Conservation (phyloP, 2,329 filamentous ascomycete species). For the Scolecobasidium constrictum region DNA sequence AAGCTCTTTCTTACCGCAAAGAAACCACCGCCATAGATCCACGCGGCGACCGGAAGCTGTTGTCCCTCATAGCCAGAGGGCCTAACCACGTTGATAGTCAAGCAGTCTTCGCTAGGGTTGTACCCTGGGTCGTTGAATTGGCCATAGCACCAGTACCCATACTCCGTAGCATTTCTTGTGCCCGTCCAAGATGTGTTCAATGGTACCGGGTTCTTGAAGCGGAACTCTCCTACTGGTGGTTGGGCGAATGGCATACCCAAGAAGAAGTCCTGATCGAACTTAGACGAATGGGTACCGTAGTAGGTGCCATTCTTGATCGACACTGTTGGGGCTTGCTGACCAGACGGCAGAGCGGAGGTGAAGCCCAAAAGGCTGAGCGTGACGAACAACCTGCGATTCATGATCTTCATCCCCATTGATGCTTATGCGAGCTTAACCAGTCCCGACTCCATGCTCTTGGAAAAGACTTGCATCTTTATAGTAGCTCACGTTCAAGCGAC, state of each 20-base stretch:
- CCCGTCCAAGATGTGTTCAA: conserved; percentile 16
- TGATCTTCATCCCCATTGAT: too few relatives aligned
- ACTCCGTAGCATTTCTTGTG: conserved; percentile 14
- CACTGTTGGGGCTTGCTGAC: conserved; percentile 13
- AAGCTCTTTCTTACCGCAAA: not conserved
- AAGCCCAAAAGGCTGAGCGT: too few relatives aligned
- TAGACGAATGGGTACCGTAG: conserved; percentile 23
- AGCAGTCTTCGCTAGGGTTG: conserved; percentile 40
- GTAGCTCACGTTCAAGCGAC: too few relatives aligned
- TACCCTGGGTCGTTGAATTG: conserved; percentile 36
- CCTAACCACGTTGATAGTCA: conserved; percentile 31
- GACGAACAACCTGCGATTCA: too few relatives aligned
- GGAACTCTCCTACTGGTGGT: conserved; percentile 46
- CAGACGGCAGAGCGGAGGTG: too few relatives aligned
- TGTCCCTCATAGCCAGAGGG: conserved; percentile 24
- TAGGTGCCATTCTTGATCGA: conserved; percentile 32
- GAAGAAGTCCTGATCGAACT: conserved; percentile 6
- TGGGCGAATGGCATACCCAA: conserved; percentile 50
- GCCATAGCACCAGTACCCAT: conserved; percentile 15
- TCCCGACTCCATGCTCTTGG: too few relatives aligned
- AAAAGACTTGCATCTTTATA: too few relatives aligned
- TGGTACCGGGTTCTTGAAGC: conserved; percentile 51
- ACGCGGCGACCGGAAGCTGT: conserved; percentile 37
- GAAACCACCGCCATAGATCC: conserved; percentile 36
- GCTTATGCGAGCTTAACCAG: too few relatives aligned